A percentile compares a stretch with the other conserved stretches of the same genome.
Evolutionary conservation across 1,284 basidiomycete species (phyloP).

Genomic region (Hypsizygus ulmarius): DNA sequence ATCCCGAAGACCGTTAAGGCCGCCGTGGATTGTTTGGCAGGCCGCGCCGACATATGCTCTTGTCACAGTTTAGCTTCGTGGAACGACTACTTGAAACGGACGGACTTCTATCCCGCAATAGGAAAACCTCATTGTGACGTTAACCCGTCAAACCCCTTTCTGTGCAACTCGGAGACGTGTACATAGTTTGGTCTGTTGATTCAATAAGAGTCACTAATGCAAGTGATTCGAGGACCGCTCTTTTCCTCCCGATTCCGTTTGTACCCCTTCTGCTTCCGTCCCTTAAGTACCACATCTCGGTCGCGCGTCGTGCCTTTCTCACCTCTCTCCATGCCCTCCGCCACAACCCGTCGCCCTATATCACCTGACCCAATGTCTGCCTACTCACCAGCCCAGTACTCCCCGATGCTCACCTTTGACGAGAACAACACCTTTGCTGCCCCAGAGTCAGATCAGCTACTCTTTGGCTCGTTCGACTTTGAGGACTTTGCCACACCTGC

Average conservation of each 20-base stretch:
- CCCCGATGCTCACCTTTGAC: conserved; percentile 44
- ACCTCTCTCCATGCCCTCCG: conserved; percentile 36
- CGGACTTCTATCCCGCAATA: conserved; percentile 5
- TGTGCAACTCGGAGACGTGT: conserved; percentile 11
- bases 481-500: conserved; percentile 45
- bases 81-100: no score
- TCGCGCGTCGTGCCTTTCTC: conserved; percentile 18
- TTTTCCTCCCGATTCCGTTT: conserved; percentile 34
- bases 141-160: conserved; percentile 21
- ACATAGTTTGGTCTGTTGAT: conserved; percentile 21
- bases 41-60: conserved; percentile 13
- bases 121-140: conserved; percentile 10
- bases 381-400: conserved; percentile 31
- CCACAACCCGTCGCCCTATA: conserved; percentile 32
- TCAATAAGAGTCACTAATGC: conserved; percentile 42
- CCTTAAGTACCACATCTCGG: conserved; percentile 22
- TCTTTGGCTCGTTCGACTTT: conserved; percentile 63
- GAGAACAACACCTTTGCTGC: conserved; percentile 32
- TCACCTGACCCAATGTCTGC: conserved; percentile 24
- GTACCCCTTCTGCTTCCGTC: conserved; percentile 28
- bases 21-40: neutral
- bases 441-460: conserved; percentile 52
- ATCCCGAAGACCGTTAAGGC: neutral
- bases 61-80: conserved; percentile 11
- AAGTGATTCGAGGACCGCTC: conserved; percentile 31